Base-by-base conservation (phyloP, 2,329 filamentous ascomycete genomes). In the Pestalotiopsis fici region DNA sequence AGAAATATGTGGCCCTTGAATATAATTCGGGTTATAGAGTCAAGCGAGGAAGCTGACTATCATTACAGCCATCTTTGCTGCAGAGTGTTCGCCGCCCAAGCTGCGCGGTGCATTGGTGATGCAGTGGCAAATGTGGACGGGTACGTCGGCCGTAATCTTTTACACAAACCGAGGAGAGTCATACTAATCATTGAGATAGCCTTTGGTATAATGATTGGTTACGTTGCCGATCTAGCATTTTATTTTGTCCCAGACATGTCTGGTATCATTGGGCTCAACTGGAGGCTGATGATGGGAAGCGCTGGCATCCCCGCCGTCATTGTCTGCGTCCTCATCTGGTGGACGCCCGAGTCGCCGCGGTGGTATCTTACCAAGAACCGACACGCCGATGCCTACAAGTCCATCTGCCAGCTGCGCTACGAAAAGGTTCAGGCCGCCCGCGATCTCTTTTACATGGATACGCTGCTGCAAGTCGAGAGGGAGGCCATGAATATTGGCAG, bases 71-170 rank as follows among this genome's bases (percentile, higher is more conserved):
- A 88, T 93, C 43, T 92, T 91, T 69, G 88, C 90, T 0, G 91
- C 91, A 2, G 91, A 93, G 76, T 90, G 85, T 50, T 86, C 88
- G 0, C 90, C 90, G 0, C 87, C 90, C 0, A 79, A 78, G 55
- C 87, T 92, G 57, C 86, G 90, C 67, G 90, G 90, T 63, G 90
- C 89, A 1, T 80, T 93, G 4, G 90, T 92, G 39, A 94, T 94
- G 91, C 60, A 63, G 21, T 63, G 60, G 60, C 60, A 63, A 77
- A 79, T 83, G 77, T 84, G 82, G 82, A 84, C 31, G 6, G 31
- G 31, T 35, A 11, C 7, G 31, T n/a, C n/a, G n/a, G n/a, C n/a
- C n/a, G n/a, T 35, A 2, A 35, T 2, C 31, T 0, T 11, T 35
- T 1, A 6, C 31, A 6, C 31, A 6, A 35, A 35, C 11, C 5